Conservation (phyloP, 306 rosid species). For the Cajanus cajan region DNA sequence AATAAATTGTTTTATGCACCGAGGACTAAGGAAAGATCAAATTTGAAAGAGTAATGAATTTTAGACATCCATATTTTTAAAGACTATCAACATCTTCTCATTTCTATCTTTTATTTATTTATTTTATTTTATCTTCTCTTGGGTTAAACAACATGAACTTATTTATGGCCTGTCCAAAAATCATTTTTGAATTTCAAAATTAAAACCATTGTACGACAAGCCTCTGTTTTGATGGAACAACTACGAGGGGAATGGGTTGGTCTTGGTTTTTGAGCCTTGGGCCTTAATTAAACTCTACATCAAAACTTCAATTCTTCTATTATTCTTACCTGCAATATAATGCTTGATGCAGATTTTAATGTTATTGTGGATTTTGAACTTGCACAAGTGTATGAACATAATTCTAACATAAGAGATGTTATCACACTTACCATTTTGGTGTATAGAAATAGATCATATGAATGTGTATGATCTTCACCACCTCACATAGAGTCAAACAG, state of each 20-base stretch:
- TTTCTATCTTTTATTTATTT: no score
- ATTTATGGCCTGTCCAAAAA: no score
- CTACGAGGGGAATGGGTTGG: neutral
- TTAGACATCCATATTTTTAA: no score
- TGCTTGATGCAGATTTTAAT: neutral
- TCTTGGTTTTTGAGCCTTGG: neutral
- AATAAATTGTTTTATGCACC: neutral
- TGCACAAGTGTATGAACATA: neutral
- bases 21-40: neutral
- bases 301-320: neutral
- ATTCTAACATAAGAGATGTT: neutral
- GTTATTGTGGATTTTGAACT: neutral
- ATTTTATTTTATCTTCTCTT: no score
- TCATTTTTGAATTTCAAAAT: no score
- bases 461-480: neutral
- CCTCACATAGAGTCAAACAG: neutral
- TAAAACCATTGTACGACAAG: no score
- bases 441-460: neutral
- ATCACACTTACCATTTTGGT: neutral
- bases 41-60: no score
- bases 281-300: neutral
- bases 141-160: no score
- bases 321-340: neutral
- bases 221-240: no score
- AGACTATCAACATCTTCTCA: no score